Percentiles rank a stretch among this genome's conserved stretches.
Conservation (phyloP, 2,329 filamentous ascomycete genomes). For the Xylariaceae sp. region DNA sequence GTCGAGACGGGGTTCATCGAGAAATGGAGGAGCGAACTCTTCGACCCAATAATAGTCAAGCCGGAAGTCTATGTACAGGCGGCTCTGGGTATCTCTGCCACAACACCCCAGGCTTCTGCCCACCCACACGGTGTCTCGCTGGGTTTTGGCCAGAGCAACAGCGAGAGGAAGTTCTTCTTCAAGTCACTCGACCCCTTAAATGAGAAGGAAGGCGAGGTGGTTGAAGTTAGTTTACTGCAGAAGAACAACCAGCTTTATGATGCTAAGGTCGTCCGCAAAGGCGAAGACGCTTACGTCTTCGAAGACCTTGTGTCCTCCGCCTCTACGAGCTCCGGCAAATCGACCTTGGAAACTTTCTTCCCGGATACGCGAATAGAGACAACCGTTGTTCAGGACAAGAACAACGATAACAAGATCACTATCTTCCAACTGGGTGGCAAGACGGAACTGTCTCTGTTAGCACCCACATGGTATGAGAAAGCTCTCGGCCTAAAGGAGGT, state of each 20-base stretch:
- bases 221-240: slow-evolving; percentile 51
- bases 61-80: slow-evolving; percentile 84
- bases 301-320: slow-evolving; percentile 45
- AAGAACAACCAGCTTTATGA: slow-evolving; percentile 46
- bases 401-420: slow-evolving; percentile 58
- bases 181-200: slow-evolving; percentile 59
- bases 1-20: slow-evolving; percentile 97
- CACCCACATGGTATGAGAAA: slow-evolving; percentile 81
- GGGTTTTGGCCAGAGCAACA: slow-evolving; percentile 50
- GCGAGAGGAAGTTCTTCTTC: slow-evolving; percentile 50
- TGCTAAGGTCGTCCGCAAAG: slow-evolving; percentile 44
- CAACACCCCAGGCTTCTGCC: slow-evolving; percentile 40
- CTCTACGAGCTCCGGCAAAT: slow-evolving; percentile 23
- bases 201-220: slow-evolving; percentile 62
- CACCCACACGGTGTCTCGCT: slow-evolving; percentile 50
- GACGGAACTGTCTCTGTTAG: slow-evolving; percentile 55
- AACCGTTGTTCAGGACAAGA: slow-evolving; percentile 64
- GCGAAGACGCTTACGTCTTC: slow-evolving; percentile 40
- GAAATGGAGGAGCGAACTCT: slow-evolving; percentile 79
- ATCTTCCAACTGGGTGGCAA: slow-evolving; percentile 71
- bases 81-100: slow-evolving; percentile 68
- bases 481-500: slow-evolving; percentile 79
- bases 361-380: slow-evolving; percentile 76
- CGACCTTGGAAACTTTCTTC: slow-evolving; percentile 69
- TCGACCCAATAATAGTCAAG: slow-evolving; percentile 58